phyloP scores from a whole-genome alignment of 2,329 filamentous ascomycete genomes.

The Cladosporium austrohemisphaericum region DNA sequence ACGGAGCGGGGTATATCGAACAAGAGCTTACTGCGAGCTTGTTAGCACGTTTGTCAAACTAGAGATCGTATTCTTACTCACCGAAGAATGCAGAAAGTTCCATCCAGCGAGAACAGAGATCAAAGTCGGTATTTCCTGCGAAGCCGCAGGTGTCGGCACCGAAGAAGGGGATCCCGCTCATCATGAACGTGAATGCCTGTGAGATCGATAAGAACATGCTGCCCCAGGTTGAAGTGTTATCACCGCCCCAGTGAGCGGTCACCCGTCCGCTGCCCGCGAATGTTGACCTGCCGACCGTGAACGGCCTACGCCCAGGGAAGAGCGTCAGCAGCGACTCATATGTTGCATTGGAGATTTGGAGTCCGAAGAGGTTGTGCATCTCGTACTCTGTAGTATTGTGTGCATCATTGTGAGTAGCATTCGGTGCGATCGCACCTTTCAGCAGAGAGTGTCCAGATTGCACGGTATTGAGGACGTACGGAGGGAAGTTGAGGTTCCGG shows the following conservation, averaged over 20 bases:
- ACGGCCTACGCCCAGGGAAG: constrained; percentile 26
- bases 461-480: constrained; percentile 31
- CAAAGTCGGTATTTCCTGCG: constrained; percentile 25
- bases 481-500: constrained; percentile 30
- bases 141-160: constrained; percentile 31
- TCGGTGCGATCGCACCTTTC: constrained; percentile 22
- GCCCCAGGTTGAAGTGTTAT: constrained; percentile 26
- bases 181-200: constrained; percentile 26
- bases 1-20: too few relatives aligned
- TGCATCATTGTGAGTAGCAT: constrained; percentile 25
- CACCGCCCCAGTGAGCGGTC: constrained; percentile 29
- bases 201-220: constrained; percentile 28
- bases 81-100: constrained; percentile 61
- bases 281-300: constrained; percentile 26
- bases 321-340: constrained; percentile 25
- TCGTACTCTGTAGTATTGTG: constrained; percentile 27
- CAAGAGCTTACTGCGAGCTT: too few relatives aligned
- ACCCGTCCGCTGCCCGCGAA: constrained; percentile 24
- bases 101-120: constrained; percentile 32
- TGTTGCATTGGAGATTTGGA: constrained; percentile 25
- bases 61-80: too few relatives aligned
- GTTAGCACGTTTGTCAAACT: too few relatives aligned
- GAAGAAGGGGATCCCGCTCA: constrained; percentile 29
- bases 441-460: constrained; percentile 23
- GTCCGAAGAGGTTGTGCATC: constrained; percentile 28